Evolutionary conservation across 1,139 yeast species (phyloP).

Genomic region (Candida tunisiensis): DNA sequence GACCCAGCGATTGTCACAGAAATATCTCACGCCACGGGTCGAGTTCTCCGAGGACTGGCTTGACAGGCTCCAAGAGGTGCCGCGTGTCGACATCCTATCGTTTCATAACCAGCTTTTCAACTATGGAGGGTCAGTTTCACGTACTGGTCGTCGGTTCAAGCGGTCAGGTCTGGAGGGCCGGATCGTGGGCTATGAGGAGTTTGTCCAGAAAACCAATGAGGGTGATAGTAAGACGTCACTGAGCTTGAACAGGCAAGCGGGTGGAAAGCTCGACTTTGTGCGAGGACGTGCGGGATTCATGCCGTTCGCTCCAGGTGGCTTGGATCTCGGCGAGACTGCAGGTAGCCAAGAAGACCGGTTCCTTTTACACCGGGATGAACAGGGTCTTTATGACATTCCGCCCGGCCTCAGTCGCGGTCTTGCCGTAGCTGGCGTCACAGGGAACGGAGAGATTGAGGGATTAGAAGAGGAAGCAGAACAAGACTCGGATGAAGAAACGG

Average conservation of each 20-base stretch:
- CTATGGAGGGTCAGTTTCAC: conserved; percentile 22
- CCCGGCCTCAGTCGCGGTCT: conserved; percentile 74
- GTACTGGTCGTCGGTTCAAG: conserved; percentile 21
- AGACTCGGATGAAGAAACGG: conserved; percentile 9
- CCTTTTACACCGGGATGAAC: conserved; percentile 44
- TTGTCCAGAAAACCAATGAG: conserved; percentile 29
- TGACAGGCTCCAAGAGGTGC: conserved; percentile 16
- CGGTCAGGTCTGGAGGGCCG: conserved; percentile 63
- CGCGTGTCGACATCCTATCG: conserved; percentile 20
- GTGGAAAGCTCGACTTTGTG: conserved; percentile 42
- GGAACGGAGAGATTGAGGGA: conserved; percentile 10
- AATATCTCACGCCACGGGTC: conserved; percentile 17
- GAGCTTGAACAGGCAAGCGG: conserved; percentile 52
- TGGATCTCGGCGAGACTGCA: conserved; percentile 24
- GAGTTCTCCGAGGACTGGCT: conserved; percentile 18
- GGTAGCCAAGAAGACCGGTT: conserved; percentile 10
- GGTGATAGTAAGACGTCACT: conserved; percentile 46
- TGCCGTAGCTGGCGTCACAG: conserved; percentile 8
- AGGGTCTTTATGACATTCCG: conserved; percentile 69
- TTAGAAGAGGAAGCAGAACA: conserved; percentile 15
- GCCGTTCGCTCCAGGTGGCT: conserved; percentile 93
- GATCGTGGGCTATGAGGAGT: conserved; percentile 48
- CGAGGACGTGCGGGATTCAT: conserved; percentile 59
- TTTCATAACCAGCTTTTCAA: conserved; percentile 18
- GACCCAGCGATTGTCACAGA: conserved; percentile 7